These are phyloP conservation scores for Phytophthora capsici DNA, from an alignment of 352 stramenopile species.

Conservation along the genomic window DNA sequence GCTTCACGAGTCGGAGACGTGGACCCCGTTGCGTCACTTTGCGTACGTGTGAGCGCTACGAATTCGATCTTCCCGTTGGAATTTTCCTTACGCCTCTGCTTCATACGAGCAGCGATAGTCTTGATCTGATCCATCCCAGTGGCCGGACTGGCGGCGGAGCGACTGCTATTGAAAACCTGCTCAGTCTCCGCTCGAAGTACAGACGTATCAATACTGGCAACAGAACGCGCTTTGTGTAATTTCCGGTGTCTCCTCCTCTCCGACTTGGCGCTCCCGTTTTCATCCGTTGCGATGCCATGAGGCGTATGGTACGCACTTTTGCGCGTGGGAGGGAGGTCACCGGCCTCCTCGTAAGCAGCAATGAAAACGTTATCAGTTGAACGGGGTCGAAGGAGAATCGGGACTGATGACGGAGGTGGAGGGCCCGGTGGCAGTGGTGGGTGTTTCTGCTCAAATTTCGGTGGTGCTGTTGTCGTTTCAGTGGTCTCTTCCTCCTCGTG, in stretches of 20 bases:
- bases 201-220: conserved; percentile 70
- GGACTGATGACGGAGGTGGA: conserved; percentile 26
- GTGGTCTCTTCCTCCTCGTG: conserved; percentile 42
- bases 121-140: conserved; percentile 75
- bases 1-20: conserved; percentile 10
- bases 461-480: conserved; percentile 10
- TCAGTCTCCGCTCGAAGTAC: conserved; percentile 28
- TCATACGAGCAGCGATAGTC: conserved; percentile 75
- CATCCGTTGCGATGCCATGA: conserved; percentile 20
- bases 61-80: conserved; percentile 30
- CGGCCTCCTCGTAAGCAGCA: conserved; percentile 18
- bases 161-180: conserved; percentile 22
- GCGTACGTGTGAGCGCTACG: conserved; percentile 27
- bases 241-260: conserved; percentile 42
- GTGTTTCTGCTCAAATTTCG: conserved; percentile 25
- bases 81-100: conserved; percentile 60
- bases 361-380: conserved; percentile 47
- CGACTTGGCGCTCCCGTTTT: conserved; percentile 27
- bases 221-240: conserved; percentile 58
- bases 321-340: conserved; percentile 32
- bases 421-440: conserved; percentile 35
- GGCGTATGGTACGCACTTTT: conserved; percentile 15
- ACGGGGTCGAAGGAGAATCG: conserved; percentile 37
- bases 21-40: conserved; percentile 34
- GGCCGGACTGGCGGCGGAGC: conserved; percentile 16